Evolutionary conservation across 805 yeast genomes (phyloP), one percentile per base, ranked within the genome.

Genomic region (Candida maltosa): DNA sequence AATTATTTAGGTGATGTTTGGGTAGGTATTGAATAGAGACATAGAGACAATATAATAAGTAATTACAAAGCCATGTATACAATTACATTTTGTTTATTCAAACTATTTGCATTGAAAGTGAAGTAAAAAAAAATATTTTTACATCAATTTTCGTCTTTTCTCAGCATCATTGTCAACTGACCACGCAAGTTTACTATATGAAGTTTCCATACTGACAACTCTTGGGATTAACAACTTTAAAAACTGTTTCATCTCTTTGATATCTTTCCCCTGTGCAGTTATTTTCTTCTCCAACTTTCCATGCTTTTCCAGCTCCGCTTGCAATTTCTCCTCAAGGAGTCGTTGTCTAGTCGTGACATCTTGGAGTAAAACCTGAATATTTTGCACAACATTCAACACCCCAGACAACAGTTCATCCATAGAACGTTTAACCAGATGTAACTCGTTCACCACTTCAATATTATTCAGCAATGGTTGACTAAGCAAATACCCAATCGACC

Each of bases 1-100:
- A 56, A 63, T 24, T 66, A 60, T 35, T 56, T 69, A 34, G 82
- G 80, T 22, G 71, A 69, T 29, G 44, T 76, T 6, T 77, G 83
- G 83, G 73, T 73, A 27, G 59, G 65, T 16, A 60, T 59, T 35
- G 70, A 62, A 39, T 56, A 51, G 15, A 18, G 7, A 14, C n/a
- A n/a, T n/a, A n/a, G n/a, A n/a, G n/a, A n/a, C n/a, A n/a, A n/a
- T n/a, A n/a, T n/a, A n/a, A n/a, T n/a, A n/a, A n/a, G n/a, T n/a
- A n/a, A n/a, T n/a, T n/a, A n/a, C n/a, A n/a, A n/a, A n/a, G n/a
- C n/a, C n/a, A n/a, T n/a, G n/a, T n/a, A n/a, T n/a, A n/a, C n/a
- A n/a, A n/a, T n/a, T n/a, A n/a, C n/a, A n/a, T n/a, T n/a, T n/a
- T n/a, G n/a, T n/a, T n/a, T n/a, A n/a, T n/a, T n/a, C n/a, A n/a